These are phyloP conservation scores for Termitomyces sp. DNA, from an alignment of 768 basidiomycete genomes.

Conservation along the genomic window DNA sequence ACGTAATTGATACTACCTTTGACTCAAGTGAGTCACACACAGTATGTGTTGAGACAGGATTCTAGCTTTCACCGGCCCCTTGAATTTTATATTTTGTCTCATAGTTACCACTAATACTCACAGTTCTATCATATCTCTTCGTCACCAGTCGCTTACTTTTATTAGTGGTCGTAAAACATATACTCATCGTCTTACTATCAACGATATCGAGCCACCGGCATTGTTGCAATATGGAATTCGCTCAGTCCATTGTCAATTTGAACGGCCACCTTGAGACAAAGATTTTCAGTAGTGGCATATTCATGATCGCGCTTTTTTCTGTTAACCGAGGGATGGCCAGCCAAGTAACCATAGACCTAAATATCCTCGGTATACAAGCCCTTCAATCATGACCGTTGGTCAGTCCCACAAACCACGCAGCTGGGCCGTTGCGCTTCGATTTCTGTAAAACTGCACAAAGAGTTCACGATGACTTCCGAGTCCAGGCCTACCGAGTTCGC, in stretches of 20 bases:
- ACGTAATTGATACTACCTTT: no score
- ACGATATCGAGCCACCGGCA: no score
- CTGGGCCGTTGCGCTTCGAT: background rate
- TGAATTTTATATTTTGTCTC: no score
- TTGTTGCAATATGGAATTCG: no score
- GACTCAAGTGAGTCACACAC: no score
- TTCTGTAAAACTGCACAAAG: background rate
- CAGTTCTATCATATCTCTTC: no score
- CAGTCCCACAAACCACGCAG: background rate
- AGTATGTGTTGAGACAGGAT: no score
- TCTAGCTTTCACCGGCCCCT: no score
- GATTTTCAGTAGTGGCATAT: background rate
- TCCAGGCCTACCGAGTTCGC: constrained; percentile 46
- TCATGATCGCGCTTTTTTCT: background rate
- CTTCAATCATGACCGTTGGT: background rate
- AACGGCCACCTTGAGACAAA: background rate
- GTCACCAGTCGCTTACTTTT: no score
- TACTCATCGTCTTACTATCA: no score
- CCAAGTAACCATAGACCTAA: background rate
- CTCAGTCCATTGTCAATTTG: background rate
- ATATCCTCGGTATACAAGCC: background rate
- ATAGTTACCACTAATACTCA: no score
- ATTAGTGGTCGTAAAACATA: no score
- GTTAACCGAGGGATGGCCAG: background rate
- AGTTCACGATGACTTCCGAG: constrained; percentile 19